Evolutionary conservation across 2,329 filamentous ascomycete species (phyloP), one percentile per base, ranked within the genome.

Genomic region (Calonectria pseudoturangicola): DNA sequence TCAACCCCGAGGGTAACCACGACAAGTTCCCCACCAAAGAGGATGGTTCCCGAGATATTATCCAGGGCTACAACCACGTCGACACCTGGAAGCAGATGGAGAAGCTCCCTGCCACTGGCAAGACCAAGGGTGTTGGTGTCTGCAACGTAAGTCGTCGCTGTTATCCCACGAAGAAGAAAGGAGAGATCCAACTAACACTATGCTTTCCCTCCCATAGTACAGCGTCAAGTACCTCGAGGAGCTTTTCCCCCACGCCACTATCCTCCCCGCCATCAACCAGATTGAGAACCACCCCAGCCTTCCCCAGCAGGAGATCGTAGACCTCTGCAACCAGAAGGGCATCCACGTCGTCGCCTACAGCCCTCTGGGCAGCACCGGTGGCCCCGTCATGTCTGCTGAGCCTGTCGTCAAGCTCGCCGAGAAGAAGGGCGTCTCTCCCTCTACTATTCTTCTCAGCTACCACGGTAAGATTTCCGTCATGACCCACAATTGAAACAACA

Each of bases 71-170:
- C 87, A 92, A 91, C 78, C 94, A 96, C 83, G 86, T 94, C 75
- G 88, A 94, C 72, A 95, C 93, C 63, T 97, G 94, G 93, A 92
- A 92, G 85, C 89, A 89, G 82, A 92, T 95, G 89, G 93, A 95
- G 87, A 89, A 88, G 74, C 86, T 94, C 6, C 85, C 93, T 7
- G 83, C 84, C 8, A 88, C 89, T 0, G 91, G 91, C 76, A 92
- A 92, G 84, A 84, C 86, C 71, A 86, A 84, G 80, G 86, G 85
- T 45, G 85, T 91, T 62, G 89, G 89, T 62, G 89, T 91, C 58
- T 88, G 86, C 84, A 91, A 91, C 81, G 87, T 87, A 73, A n/a
- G 84, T 12, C 10, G n/a, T 43, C 15, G 9, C 13, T 5, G 6
- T 7, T 15, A 6, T 10, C 10, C 7, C 33, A 12, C 18, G 8